phyloP scores from a whole-genome alignment of 2,329 filamentous ascomycete species.

The Cryphonectria nitschkei region DNA sequence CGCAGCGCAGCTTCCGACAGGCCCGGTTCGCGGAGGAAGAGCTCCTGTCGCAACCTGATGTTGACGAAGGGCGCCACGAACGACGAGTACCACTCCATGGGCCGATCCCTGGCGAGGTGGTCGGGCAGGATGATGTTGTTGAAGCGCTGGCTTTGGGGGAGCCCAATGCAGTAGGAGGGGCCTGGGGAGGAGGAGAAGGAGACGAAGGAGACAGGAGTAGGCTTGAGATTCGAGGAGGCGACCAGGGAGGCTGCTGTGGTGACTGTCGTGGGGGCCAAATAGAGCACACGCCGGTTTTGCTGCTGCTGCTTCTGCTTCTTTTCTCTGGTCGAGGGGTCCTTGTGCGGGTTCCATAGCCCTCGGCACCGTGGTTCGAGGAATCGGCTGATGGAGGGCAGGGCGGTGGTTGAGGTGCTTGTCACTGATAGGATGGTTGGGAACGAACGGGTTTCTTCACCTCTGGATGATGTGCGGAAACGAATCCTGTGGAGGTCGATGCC shows the following conservation, averaged over 20 bases:
- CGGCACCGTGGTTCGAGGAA: conserved; percentile 3
- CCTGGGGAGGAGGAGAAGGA: conserved; percentile 34
- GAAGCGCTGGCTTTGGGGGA: conserved; percentile 45
- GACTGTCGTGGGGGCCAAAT: conserved; percentile 34
- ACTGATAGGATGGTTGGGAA: conserved; percentile 3
- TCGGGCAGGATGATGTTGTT: conserved; percentile 42
- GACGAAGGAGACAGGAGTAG: conserved; percentile 8
- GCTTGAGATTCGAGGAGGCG: conserved; percentile 33
- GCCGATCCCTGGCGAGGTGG: conserved; percentile 41
- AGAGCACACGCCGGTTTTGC: conserved; percentile 44
- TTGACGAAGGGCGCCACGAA: conserved; percentile 44
- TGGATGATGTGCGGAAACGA: not conserved
- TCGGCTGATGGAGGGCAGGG: conserved; percentile 17
- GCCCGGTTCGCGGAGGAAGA: conserved; percentile 33
- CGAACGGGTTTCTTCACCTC: too few relatives aligned
- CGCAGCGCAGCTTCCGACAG: conserved; percentile 8
- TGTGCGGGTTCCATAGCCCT: not conserved
- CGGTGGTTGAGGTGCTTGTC: conserved; percentile 9
- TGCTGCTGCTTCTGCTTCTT: conserved; percentile 33
- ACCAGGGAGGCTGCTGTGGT: conserved; percentile 47
- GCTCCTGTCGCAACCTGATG: conserved; percentile 45
- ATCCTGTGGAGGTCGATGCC: conserved; percentile 40
- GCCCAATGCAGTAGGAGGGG: conserved; percentile 34
- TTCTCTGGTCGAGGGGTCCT: conserved; percentile 30
- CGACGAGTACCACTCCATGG: conserved; percentile 44